These are phyloP conservation scores for Typha latifolia DNA, from an alignment of 176 grass and related monocot species.

Conservation along the genomic window DNA sequence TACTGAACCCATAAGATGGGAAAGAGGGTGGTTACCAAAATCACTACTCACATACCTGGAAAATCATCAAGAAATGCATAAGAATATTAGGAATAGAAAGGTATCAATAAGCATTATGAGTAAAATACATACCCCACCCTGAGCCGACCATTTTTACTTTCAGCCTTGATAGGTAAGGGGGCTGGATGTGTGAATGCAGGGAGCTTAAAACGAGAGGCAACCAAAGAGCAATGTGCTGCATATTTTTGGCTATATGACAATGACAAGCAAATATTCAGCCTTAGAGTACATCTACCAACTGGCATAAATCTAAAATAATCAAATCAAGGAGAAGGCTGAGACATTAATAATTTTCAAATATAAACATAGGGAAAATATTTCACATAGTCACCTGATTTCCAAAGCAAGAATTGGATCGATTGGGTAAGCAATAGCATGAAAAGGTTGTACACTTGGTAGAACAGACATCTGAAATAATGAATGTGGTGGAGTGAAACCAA, in stretches of 20 bases:
- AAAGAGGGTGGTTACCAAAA: slow-evolving; percentile 92
- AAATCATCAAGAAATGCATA: slow-evolving; percentile 13
- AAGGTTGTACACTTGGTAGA: slow-evolving; percentile 91
- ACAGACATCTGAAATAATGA: slow-evolving; percentile 20
- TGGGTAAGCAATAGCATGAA: slow-evolving; percentile 94
- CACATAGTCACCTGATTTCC: slow-evolving; percentile 58
- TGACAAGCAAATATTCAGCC: not conserved
- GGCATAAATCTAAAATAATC: too few relatives aligned
- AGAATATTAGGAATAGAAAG: not conserved
- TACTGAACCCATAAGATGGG: slow-evolving; percentile 93
- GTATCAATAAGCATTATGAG: not conserved
- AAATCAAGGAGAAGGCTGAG: too few relatives aligned
- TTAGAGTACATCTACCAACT: too few relatives aligned
- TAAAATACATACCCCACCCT: slow-evolving; percentile 64
- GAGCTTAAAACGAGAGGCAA: slow-evolving; percentile 67
- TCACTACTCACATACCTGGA: slow-evolving; percentile 89
- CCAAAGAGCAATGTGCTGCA: slow-evolving; percentile 66
- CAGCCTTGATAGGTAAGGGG: slow-evolving; percentile 42
- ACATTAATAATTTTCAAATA: slow-evolving; percentile 3
- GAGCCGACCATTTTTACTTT: slow-evolving; percentile 45
- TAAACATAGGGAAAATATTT: not conserved
- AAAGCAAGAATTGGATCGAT: slow-evolving; percentile 70
- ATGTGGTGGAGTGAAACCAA: not conserved
- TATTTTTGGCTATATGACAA: slow-evolving; percentile 50
- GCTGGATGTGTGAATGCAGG: slow-evolving; percentile 55